Percentiles rank a stretch among this genome's conserved stretches.
phyloP scores from a whole-genome alignment of 2,329 filamentous ascomycete species.

The Colletotrichum abscissum region DNA sequence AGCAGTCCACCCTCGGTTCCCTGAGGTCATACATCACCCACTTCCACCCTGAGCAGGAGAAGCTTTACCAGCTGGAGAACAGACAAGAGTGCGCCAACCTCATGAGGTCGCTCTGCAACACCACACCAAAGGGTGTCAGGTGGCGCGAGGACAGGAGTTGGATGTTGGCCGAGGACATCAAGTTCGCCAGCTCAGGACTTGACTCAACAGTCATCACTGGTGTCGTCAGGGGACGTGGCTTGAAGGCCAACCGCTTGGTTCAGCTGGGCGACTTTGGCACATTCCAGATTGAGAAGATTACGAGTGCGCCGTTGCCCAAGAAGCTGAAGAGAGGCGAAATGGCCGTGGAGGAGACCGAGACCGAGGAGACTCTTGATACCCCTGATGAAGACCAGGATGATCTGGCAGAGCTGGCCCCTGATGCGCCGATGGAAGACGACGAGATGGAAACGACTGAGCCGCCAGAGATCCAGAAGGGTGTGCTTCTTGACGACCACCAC shows the following conservation, averaged over 20 bases:
- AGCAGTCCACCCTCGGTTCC: slow-evolving; percentile 80
- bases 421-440: slow-evolving; percentile 75
- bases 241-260: slow-evolving; percentile 91
- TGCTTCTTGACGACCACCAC: slow-evolving; percentile 94
- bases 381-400: slow-evolving; percentile 87
- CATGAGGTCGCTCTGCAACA: slow-evolving; percentile 90
- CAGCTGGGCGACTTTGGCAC: slow-evolving; percentile 95
- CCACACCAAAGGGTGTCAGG: slow-evolving; percentile 90
- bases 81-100: slow-evolving; percentile 92
- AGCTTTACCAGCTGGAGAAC: slow-evolving; percentile 88
- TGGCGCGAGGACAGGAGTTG: slow-evolving; percentile 97
- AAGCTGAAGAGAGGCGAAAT: slow-evolving; percentile 73
- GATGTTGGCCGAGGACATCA: slow-evolving; percentile 88
- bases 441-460: slow-evolving; percentile 54
- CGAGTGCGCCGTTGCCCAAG: slow-evolving; percentile 75
- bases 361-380: slow-evolving; percentile 71
- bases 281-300: slow-evolving; percentile 92
- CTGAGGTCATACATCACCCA: slow-evolving; percentile 93
- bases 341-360: slow-evolving; percentile 69
- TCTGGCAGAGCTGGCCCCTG: slow-evolving; percentile 84
- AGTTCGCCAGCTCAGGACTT: slow-evolving; percentile 72
- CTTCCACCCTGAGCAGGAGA: slow-evolving; percentile 93
- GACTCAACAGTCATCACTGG: slow-evolving; percentile 83
- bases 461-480: slow-evolving; percentile 77
- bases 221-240: slow-evolving; percentile 83